Evolutionary conservation across 2,329 filamentous ascomycete species (phyloP), one percentile per base, ranked within the genome.

Genomic region (Apiospora saccharicola): DNA sequence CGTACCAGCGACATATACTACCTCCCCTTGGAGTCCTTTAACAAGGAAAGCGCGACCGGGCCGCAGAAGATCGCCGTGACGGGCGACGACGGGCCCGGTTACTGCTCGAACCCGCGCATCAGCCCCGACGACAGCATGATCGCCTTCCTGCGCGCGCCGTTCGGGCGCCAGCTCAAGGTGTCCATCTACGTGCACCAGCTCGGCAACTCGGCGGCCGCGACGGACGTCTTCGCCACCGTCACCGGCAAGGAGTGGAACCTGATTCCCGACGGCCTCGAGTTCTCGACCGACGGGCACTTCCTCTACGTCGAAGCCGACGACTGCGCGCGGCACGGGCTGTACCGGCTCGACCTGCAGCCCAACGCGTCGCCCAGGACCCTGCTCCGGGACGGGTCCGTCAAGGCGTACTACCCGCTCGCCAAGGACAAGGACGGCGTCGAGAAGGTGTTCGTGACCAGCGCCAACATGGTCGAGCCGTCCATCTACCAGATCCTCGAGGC

Each of bases 381-480:
- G 7, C 75, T 78, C 8, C 73, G 72, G 1, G 75, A 74, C 0
- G 80, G 81, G 3, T 77, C 77, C 6, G 80, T 82, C 10, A 57
- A 72, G 7, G 78, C 72, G 0, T 81, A 77, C 71, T 77, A 79
- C 34, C 78, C 78, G 4, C 71, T 84, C 0, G 69, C 72, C 8
- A 41, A 10, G n/a, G 77, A 76, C 24, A 73, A 78, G 1, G 77
- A 76, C 16, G 73, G 77, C 57, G 76, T 75, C 68, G 75, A 78
- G 19, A 77, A 75, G 67, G 73, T 85, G 2, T 75, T 86, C 3
- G 80, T 85, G 4, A 80, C 82, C 2, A 81, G 78, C 37, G 81
- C 80, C 14, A 83, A 74, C 70, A 79, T 84, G 7, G 76, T 84
- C 1, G 83, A 85, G 73, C 82, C 76, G 70, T 81, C 80, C 53